phyloP scores from a whole-genome alignment of 2,329 filamentous ascomycete genomes.

The Microascus cirrosus region DNA sequence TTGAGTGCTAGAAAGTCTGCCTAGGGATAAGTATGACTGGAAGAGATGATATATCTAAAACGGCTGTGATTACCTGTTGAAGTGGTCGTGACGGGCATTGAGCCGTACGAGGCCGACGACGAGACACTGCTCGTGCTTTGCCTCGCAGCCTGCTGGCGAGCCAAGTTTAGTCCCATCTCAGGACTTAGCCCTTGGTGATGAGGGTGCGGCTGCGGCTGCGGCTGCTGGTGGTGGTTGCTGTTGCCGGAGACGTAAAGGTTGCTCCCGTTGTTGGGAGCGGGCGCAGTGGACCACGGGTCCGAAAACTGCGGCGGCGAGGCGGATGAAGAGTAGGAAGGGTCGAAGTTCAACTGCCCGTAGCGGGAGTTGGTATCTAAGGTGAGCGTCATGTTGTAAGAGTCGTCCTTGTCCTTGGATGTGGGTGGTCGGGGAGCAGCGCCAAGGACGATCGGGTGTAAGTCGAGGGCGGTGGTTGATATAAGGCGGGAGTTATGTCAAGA shows the following conservation, averaged over 20 bases:
- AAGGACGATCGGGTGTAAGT: conserved; percentile 8
- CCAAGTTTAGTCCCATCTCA: conserved; percentile 41
- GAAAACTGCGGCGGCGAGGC: conserved; percentile 63
- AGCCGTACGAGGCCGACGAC: conserved; percentile 57
- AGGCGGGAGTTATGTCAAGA: conserved; percentile 1
- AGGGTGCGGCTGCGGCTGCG: background rate
- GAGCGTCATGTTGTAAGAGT: conserved; percentile 69
- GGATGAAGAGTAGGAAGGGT: conserved; percentile 50
- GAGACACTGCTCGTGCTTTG: conserved; percentile 45
- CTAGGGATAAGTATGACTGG: conserved; percentile 45
- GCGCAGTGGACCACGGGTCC: conserved; percentile 70
- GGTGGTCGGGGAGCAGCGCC: conserved; percentile 7
- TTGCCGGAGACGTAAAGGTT: conserved; percentile 44
- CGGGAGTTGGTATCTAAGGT: conserved; percentile 83
- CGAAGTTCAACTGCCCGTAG: conserved; percentile 69
- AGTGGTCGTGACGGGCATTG: conserved; percentile 61
- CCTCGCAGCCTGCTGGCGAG: conserved; percentile 34
- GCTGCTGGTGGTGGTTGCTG: conserved; percentile 25
- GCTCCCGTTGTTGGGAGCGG: conserved; percentile 41
- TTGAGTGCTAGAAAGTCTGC: conserved; percentile 66
- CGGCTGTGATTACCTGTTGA: conserved; percentile 53
- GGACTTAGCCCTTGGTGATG: conserved; percentile 33
- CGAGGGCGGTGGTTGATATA: background rate
- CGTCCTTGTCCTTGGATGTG: conserved; percentile 6
- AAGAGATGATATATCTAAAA: background rate